Evolutionary conservation across 164 flowering plant species (phyloP).

Genomic region (Taxillus chinensis): DNA sequence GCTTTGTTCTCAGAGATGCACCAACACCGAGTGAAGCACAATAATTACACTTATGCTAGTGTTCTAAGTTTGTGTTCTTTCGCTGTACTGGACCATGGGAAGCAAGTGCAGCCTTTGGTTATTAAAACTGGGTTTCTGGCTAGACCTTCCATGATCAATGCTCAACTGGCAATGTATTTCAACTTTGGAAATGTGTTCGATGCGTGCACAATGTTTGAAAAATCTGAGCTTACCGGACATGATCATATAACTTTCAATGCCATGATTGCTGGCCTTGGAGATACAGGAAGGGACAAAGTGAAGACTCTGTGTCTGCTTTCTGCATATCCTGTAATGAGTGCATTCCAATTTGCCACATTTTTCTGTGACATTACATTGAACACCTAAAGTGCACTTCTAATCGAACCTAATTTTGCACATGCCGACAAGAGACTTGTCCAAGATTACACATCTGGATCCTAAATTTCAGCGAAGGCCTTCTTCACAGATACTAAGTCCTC

Average conservation of each 20-base stretch:
- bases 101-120: conserved; percentile 48
- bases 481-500: conserved; percentile 31
- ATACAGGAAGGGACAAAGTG: conserved; percentile 30
- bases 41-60: conserved; percentile 54
- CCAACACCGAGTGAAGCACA: conserved; percentile 32
- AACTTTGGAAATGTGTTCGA: conserved; percentile 23
- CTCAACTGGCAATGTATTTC: conserved; percentile 64
- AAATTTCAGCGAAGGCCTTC: conserved; percentile 41
- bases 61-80: conserved; percentile 46
- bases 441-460: conserved; percentile 56
- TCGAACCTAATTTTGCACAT: conserved; percentile 34
- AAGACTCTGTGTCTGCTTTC: conserved; percentile 30
- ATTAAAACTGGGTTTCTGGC: conserved; percentile 39
- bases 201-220: conserved; percentile 44
- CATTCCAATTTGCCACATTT: conserved; percentile 57
- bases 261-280: conserved; percentile 62
- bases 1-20: conserved; percentile 51
- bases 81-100: conserved; percentile 36
- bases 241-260: conserved; percentile 61
- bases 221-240: conserved; percentile 15
- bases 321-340: conserved; percentile 56
- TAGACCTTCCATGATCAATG: conserved; percentile 50
- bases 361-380: conserved; percentile 39
- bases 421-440: conserved; percentile 61
- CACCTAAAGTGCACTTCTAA: conserved; percentile 27